Conservation (phyloP, 2,329 filamentous ascomycete genomes). For the Colletotrichum ledebouriae region DNA sequence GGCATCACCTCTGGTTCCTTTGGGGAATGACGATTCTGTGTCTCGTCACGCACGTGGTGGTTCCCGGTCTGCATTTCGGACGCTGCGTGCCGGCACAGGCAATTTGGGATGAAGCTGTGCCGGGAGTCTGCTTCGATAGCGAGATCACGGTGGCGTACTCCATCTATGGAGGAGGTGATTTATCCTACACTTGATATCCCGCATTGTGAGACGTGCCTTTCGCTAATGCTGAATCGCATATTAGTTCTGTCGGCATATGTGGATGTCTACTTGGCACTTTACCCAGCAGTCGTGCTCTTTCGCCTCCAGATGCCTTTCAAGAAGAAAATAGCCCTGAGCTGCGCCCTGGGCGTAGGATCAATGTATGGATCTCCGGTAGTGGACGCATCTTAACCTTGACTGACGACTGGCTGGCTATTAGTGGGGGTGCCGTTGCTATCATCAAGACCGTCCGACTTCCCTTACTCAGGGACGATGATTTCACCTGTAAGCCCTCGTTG, state of each 20-base stretch:
- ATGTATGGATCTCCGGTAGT: conserved; percentile 45
- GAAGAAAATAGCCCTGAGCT: conserved; percentile 56
- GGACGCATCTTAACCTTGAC: not conserved
- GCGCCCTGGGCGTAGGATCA: conserved; percentile 55
- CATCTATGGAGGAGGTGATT: conserved; percentile 13
- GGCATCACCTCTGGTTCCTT: conserved; percentile 51
- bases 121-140: conserved; percentile 52
- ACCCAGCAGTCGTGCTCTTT: conserved; percentile 54
- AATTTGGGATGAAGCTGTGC: conserved; percentile 54
- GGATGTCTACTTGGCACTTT: conserved; percentile 59
- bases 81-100: conserved; percentile 56
- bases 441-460: conserved; percentile 54
- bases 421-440: conserved; percentile 46
- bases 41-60: conserved; percentile 52
- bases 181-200: fast-evolving
- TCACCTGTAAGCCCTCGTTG: conserved; percentile 43
- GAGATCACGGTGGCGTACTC: conserved; percentile 53
- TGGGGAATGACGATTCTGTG: conserved; percentile 53
- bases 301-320: conserved; percentile 53
- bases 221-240: not conserved
- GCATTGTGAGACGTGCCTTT: not conserved
- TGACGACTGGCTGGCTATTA: not conserved
- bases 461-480: conserved; percentile 45
- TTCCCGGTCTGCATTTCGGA: conserved; percentile 53
- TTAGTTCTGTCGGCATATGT: conserved; percentile 52